These are phyloP conservation scores for Pseudopithomyces maydicus DNA, from an alignment of 2,329 filamentous ascomycete genomes.

Conservation along the genomic window DNA sequence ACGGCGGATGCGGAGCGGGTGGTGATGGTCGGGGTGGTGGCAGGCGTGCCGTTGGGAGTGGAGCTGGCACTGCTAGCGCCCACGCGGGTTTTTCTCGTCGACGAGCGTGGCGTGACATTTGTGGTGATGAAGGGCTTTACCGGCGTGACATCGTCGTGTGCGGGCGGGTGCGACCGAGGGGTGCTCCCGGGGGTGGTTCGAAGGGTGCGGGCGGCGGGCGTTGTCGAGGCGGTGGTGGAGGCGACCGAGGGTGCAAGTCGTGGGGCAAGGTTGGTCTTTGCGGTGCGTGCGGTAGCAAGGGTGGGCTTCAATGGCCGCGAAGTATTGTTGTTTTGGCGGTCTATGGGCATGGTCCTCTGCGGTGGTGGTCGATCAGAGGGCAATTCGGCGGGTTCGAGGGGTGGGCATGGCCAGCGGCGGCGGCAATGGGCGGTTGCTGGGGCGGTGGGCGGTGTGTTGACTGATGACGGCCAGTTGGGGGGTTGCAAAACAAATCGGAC, in stretches of 20 bases:
- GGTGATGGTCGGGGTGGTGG: constrained; percentile 39
- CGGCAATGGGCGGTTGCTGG: constrained; percentile 33
- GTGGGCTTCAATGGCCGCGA: constrained; percentile 70
- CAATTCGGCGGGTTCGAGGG: constrained; percentile 21
- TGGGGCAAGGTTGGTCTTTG: constrained; percentile 63
- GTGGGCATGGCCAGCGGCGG: constrained; percentile 35
- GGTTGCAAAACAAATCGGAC: constrained; percentile 20
- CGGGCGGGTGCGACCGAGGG: constrained; percentile 40
- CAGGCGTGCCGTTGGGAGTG: constrained; percentile 69
- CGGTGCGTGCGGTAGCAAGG: constrained; percentile 65
- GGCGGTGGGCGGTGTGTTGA: constrained; percentile 27
- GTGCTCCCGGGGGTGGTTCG: constrained; percentile 34
- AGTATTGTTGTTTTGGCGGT: constrained; percentile 52
- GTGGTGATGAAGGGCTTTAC: constrained; percentile 62
- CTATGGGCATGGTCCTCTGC: constrained; percentile 43
- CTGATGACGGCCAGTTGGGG: not conserved
- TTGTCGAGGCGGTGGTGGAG: constrained; percentile 36
- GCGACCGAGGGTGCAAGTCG: constrained; percentile 55
- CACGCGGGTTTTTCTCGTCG: constrained; percentile 68
- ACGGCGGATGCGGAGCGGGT: constrained; percentile 40
- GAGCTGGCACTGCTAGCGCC: constrained; percentile 67
- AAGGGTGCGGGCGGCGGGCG: constrained; percentile 31
- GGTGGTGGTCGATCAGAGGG: constrained; percentile 18
- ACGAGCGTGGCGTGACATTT: constrained; percentile 81
- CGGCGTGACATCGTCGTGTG: constrained; percentile 59